Conservation (phyloP, 2,329 filamentous ascomycete species). For the Dothideomycetidae sp. region DNA sequence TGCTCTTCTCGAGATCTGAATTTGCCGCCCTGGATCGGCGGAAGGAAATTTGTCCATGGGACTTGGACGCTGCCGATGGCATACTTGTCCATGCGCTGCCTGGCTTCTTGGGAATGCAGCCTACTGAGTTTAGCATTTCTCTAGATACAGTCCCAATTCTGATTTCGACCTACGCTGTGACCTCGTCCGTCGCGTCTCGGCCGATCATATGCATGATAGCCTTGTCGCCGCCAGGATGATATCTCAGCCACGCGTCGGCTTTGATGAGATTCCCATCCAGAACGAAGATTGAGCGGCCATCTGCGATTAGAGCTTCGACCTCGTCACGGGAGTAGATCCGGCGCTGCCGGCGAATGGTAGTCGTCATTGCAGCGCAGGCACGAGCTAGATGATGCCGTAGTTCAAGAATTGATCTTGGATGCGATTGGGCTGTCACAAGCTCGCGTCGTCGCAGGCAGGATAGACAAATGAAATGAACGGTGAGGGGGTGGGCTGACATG, state of each 20-base stretch:
- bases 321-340: constrained; percentile 15
- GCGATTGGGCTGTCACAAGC: no score
- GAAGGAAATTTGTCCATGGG: constrained; percentile 69
- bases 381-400: no score
- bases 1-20: constrained; percentile 43
- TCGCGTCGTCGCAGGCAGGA: no score
- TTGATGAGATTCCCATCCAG: constrained; percentile 70
- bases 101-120: constrained; percentile 66
- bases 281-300: constrained; percentile 67
- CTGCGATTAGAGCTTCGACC: constrained; percentile 70
- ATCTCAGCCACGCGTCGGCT: constrained; percentile 75
- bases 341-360: constrained; percentile 5
- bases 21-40: constrained; percentile 76
- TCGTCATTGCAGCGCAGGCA: constrained; percentile 1
- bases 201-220: constrained; percentile 79
- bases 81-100: constrained; percentile 60
- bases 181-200: constrained; percentile 65
- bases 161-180: constrained; percentile 52
- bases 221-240: constrained; percentile 84
- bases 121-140: constrained; percentile 7
- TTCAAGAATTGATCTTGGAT: no score
- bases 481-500: no score
- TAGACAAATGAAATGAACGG: no score
- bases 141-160: not conserved
- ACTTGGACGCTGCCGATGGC: constrained; percentile 69